Conservation (phyloP, 176 grass and related monocot genomes). For the Bromus sterilis region DNA sequence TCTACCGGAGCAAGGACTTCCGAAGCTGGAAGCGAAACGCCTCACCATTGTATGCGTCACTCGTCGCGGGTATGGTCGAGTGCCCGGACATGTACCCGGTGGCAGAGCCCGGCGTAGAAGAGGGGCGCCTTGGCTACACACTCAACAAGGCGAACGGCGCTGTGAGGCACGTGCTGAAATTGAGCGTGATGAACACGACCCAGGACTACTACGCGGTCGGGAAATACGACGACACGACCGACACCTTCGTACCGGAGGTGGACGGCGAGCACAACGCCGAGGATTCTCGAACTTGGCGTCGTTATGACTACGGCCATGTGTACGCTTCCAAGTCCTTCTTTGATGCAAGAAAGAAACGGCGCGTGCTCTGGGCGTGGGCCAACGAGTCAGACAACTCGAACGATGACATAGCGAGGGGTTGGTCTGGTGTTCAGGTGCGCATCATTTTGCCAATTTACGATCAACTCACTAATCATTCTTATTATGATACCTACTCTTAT, state of each 20-base stretch:
- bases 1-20: slow-evolving; percentile 53
- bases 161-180: slow-evolving; percentile 52
- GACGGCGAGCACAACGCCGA: background rate
- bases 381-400: slow-evolving; percentile 33
- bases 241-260: slow-evolving; percentile 32
- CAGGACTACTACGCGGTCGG: slow-evolving; percentile 61
- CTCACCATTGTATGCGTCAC: slow-evolving; percentile 25
- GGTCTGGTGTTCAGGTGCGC: slow-evolving; percentile 58
- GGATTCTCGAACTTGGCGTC: slow-evolving; percentile 24
- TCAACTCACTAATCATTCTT: too few relatives aligned
- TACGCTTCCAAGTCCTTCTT: slow-evolving; percentile 81
- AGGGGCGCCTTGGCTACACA: slow-evolving; percentile 28
- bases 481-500: too few relatives aligned
- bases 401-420: slow-evolving; percentile 22
- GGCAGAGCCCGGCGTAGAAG: background rate
- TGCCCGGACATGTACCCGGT: slow-evolving; percentile 79
- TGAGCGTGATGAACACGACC: slow-evolving; percentile 24
- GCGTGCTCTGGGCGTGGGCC: slow-evolving; percentile 65
- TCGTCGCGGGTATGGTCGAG: slow-evolving; percentile 24
- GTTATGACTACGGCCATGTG: slow-evolving; percentile 54
- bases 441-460: too few relatives aligned
- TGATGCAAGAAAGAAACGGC: slow-evolving; percentile 34
- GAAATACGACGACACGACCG: slow-evolving; percentile 30
- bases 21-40: slow-evolving; percentile 33
- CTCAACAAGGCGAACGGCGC: background rate